These are phyloP conservation scores for Byssoonygena ceratinophila DNA, from an alignment of 2,329 filamentous ascomycete genomes.

Conservation along the genomic window DNA sequence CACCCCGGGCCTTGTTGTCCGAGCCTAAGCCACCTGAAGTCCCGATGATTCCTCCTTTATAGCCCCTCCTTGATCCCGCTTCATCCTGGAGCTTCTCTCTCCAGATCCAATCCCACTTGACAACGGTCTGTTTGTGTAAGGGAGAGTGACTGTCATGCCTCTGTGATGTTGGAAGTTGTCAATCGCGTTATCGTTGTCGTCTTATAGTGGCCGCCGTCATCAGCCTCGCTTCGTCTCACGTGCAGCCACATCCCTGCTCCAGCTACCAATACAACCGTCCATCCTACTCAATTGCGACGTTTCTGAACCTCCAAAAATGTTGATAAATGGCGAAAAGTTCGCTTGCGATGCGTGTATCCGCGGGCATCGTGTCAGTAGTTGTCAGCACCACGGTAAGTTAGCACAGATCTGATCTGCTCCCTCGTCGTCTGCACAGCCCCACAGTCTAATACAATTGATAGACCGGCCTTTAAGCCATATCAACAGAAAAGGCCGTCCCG, in stretches of 20 bases:
- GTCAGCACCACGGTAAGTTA: conserved; percentile 83
- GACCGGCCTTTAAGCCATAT: conserved; percentile 88
- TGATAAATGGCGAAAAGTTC: conserved; percentile 21
- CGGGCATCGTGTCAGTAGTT: conserved; percentile 97
- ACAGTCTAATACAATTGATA: conserved; percentile 31
- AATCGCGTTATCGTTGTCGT: conserved; percentile 2
- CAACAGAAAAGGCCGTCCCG: conserved; percentile 93
- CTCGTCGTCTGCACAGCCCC: conserved; percentile 1
- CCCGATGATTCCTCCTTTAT: conserved; percentile 10
- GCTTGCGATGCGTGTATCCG: conserved; percentile 75
- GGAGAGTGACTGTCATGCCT: neutral
- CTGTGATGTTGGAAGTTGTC: neutral
- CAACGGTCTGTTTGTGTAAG: neutral
- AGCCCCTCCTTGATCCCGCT: conserved; percentile 10
- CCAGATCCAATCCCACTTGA: neutral
- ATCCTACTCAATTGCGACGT: neutral
- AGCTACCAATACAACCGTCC: neutral
- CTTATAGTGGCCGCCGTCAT: neutral
- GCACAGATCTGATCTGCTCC: conserved; percentile 19
- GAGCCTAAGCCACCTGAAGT: conserved; percentile 1
- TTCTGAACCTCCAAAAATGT: conserved; percentile 12
- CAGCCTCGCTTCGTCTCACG: conserved; percentile 8
- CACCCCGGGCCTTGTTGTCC: neutral
- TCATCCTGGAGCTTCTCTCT: neutral
- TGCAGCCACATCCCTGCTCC: conserved; percentile 6